Evolutionary conservation across 805 yeast genomes (phyloP).

Genomic region (Lachancea lanzarotensis): DNA sequence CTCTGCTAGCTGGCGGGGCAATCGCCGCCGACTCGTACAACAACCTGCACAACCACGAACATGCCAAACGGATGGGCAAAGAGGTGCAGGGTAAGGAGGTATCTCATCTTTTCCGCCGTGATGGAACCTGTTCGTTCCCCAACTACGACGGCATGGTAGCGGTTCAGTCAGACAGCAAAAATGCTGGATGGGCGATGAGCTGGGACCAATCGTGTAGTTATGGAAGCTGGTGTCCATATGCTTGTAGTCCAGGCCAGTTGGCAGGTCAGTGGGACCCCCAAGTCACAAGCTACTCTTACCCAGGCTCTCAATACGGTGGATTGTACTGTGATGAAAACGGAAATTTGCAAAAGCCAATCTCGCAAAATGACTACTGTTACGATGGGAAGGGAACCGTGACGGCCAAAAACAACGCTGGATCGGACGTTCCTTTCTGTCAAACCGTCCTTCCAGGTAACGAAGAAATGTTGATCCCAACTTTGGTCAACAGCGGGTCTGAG

Average conservation of each 20-base stretch:
- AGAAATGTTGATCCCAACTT: slow-evolving; percentile 87
- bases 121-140: slow-evolving; percentile 62
- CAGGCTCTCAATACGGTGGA: slow-evolving; percentile 79
- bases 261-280: slow-evolving; percentile 85
- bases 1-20: slow-evolving; percentile 2
- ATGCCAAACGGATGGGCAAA: slow-evolving; percentile 17
- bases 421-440: slow-evolving; percentile 78
- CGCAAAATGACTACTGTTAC: slow-evolving; percentile 56
- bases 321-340: slow-evolving; percentile 70
- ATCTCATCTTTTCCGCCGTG: slow-evolving; percentile 24
- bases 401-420: slow-evolving; percentile 49
- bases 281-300: slow-evolving; percentile 67
- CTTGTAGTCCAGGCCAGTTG: slow-evolving; percentile 82
- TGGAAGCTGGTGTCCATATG: slow-evolving; percentile 86
- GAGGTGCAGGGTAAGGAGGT: slow-evolving; percentile 24
- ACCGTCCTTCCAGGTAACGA: slow-evolving; percentile 92
- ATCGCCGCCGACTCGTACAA: slow-evolving; percentile 7
- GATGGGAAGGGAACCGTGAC: slow-evolving; percentile 73
- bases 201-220: slow-evolving; percentile 65
- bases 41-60: slow-evolving; percentile 17
- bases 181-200: slow-evolving; percentile 86
- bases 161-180: slow-evolving; percentile 49
- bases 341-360: slow-evolving; percentile 52
- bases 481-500: slow-evolving; percentile 44
- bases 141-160: slow-evolving; percentile 58